Evolutionary conservation across 2,329 filamentous ascomycete genomes (phyloP).

Genomic region (Ascochyta pisi): DNA sequence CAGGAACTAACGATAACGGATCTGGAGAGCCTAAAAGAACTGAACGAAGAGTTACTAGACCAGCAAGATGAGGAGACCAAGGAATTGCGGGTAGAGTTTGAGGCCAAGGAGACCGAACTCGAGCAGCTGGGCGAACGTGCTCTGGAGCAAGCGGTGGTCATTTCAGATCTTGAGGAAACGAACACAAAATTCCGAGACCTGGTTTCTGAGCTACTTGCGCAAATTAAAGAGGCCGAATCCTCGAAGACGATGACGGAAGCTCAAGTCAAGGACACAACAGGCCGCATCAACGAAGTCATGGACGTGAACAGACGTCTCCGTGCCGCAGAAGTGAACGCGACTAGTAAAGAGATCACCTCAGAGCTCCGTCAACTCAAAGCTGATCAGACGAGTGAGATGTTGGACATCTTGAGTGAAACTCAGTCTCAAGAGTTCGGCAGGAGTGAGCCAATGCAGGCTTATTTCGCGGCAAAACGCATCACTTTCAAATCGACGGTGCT

Average conservation of each 20-base stretch:
- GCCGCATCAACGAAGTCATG: constrained; percentile 90
- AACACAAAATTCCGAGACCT: constrained; percentile 87
- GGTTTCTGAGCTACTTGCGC: constrained; percentile 82
- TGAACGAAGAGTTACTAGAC: constrained; percentile 92
- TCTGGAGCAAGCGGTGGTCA: constrained; percentile 76
- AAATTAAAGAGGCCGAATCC: constrained; percentile 89
- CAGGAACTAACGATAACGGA: constrained; percentile 84
- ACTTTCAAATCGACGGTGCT: constrained; percentile 74
- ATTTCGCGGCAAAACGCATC: constrained; percentile 86
- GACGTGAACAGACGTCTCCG: constrained; percentile 96
- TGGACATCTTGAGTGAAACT: constrained; percentile 66
- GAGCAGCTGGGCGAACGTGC: constrained; percentile 79
- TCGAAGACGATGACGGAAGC: constrained; percentile 92
- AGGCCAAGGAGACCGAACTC: constrained; percentile 84
- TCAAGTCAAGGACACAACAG: constrained; percentile 88
- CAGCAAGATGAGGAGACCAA: constrained; percentile 94
- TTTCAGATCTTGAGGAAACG: constrained; percentile 90
- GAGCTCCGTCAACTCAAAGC: constrained; percentile 87
- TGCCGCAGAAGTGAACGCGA: constrained; percentile 85
- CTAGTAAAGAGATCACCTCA: constrained; percentile 91
- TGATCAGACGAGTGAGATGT: constrained; percentile 85
- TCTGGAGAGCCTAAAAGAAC: constrained; percentile 85
- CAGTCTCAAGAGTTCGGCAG: constrained; percentile 71
- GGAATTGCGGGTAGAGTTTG: constrained; percentile 91
- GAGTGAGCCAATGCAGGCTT: constrained; percentile 83